Conservation (phyloP, 2,329 filamentous ascomycete genomes). For the Exophiala aquamarina region DNA sequence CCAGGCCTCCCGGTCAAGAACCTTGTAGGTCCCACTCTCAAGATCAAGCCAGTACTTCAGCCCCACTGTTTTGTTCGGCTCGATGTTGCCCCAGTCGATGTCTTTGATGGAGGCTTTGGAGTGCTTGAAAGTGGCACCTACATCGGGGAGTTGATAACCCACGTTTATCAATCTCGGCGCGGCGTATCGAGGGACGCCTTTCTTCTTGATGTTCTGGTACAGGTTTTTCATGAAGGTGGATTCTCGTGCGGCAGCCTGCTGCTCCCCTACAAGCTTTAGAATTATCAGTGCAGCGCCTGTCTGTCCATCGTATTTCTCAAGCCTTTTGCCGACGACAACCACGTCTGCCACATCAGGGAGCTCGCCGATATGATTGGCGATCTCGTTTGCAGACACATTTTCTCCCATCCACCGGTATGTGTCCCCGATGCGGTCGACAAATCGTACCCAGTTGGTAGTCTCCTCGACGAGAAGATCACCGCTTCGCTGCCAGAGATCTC, state of each 20-base stretch:
- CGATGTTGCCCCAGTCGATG: no score
- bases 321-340: slow-evolving; percentile 70
- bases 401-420: slow-evolving; percentile 66
- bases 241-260: no score
- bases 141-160: slow-evolving; percentile 43
- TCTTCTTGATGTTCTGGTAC: slow-evolving; percentile 39
- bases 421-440: slow-evolving; percentile 64
- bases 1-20: no score
- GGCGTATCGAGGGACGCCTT: slow-evolving; percentile 46
- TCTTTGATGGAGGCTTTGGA: slow-evolving; percentile 44
- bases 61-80: no score
- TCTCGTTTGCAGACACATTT: slow-evolving; percentile 78
- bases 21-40: no score
- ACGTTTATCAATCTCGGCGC: slow-evolving; percentile 47
- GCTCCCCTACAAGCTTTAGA: slow-evolving; percentile 1
- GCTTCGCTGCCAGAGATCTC: slow-evolving; percentile 78
- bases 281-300: background rate
- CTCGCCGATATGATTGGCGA: slow-evolving; percentile 67
- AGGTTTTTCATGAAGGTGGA: slow-evolving; percentile 42
- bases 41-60: no score
- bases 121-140: slow-evolving; percentile 50
- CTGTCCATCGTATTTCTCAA: background rate
- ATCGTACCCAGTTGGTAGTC: slow-evolving; percentile 68
- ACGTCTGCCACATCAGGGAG: slow-evolving; percentile 69
- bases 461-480: slow-evolving; percentile 78